Evolutionary conservation across 805 yeast genomes (phyloP), one percentile per base, ranked within the genome.

Genomic region (Lachancea sp.): DNA sequence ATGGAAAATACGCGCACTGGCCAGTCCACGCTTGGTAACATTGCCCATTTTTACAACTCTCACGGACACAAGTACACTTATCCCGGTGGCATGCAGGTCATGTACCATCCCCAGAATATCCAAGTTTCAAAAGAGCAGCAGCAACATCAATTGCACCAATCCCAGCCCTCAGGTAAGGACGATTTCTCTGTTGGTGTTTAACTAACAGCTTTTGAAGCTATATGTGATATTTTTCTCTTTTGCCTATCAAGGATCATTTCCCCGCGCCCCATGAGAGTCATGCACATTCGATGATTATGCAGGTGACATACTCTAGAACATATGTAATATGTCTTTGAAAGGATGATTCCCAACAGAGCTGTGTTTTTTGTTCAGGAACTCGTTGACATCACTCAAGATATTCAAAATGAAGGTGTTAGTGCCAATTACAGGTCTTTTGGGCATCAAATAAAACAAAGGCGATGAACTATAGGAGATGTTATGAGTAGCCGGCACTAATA

Each of bases 21-120:
- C 27, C 45, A 38, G 15, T 12, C 30, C 13, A 54, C 59, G 4
- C 41, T 58, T 16, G 51, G 60, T 12, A 49, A 50, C 38, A 31
- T 57, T 30, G 58, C 64, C 5, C 52, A 59, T 6, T 55, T 59
- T 20, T 54, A 54, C 49, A 58, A 55, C 34, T 57, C 60, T 8
- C 42, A 49, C 18, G 61, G 59, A 7, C 61, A 56, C 44, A 47
- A 53, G 29, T 57, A 58, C 42, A 49, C 56, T 2, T 58, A 57
- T 36, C 61, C 61, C 3, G 46, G 38, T 32, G 42, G 46, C 38
- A 44, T 44, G 46, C 46, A 44, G 42, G 46, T 38, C 46, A 44
- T 44, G 38, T 44, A 37, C 32, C 46, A 38, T 32, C 41, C 46
- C 11, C 36, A 22, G 26, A 35, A 40, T 15, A 13, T 35, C 12